Conservation (phyloP, 805 yeast genomes). For the Candida pseudofarinosa region DNA sequence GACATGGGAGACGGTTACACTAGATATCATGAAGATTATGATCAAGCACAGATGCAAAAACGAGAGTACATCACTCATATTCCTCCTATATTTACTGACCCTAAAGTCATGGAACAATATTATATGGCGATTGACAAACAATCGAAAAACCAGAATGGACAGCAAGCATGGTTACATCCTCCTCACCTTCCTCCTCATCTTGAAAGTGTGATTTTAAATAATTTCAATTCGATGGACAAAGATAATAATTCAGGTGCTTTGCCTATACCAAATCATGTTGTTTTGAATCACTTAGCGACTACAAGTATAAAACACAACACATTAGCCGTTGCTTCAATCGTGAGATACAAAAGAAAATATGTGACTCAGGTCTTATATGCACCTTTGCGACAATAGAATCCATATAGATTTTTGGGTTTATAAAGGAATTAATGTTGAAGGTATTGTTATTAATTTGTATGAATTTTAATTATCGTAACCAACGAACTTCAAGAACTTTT, state of each 20-base stretch:
- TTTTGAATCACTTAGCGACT: conserved; percentile 90
- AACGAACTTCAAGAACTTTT: no score
- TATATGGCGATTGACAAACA: conserved; percentile 71
- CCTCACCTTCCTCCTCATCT: conserved; percentile 97
- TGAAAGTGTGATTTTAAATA: conserved; percentile 87
- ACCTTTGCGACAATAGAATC: conserved; percentile 53
- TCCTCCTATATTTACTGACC: conserved; percentile 82
- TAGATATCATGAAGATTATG: conserved; percentile 59
- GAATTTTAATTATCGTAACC: no score
- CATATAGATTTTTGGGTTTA: background rate
- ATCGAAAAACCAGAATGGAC: conserved; percentile 51
- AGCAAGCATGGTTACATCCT: conserved; percentile 75
- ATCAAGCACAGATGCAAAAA: conserved; percentile 7
- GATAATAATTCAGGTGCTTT: conserved; percentile 85
- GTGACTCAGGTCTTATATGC: conserved; percentile 91
- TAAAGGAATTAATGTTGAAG: background rate
- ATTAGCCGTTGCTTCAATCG: conserved; percentile 87
- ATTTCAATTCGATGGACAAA: conserved; percentile 51
- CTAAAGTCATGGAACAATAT: conserved; percentile 83
- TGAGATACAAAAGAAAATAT: conserved; percentile 82
- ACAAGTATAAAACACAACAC: conserved; percentile 92
- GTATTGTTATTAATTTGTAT: background rate
- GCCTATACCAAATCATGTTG: conserved; percentile 94
- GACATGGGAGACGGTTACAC: conserved; percentile 82
- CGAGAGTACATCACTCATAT: conserved; percentile 58